phyloP scores from a whole-genome alignment of 257 asterid genomes.

The Ballota nigra region DNA sequence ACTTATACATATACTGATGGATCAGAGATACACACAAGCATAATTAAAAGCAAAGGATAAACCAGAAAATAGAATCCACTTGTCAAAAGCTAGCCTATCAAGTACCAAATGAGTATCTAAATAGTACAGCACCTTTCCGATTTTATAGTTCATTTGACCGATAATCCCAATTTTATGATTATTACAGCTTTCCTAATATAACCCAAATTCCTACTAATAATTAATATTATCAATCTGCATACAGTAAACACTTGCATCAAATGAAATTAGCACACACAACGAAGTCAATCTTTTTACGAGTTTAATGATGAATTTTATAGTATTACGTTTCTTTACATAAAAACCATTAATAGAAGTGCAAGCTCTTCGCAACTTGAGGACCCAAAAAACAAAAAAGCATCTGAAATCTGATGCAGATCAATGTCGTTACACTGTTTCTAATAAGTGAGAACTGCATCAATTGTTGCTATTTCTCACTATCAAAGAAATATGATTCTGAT shows the following conservation, averaged over 20 bases:
- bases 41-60: neutral
- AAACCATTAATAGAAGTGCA: neutral
- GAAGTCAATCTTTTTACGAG: neutral
- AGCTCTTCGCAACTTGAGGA: conserved; percentile 2
- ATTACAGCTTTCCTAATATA: neutral
- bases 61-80: neutral
- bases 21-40: neutral
- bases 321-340: neutral
- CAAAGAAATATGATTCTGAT: neutral
- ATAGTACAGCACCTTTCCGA: neutral
- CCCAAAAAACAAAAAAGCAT: neutral
- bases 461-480: neutral
- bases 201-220: neutral
- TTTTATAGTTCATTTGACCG: neutral
- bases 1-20: neutral
- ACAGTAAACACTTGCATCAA: neutral
- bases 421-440: conserved; percentile 3
- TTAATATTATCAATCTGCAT: neutral
- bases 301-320: neutral
- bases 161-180: neutral
- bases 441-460: neutral
- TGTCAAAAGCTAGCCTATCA: conserved; percentile 48
- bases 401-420: neutral
- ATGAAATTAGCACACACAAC: neutral
- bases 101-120: neutral